A percentile compares a stretch with the other conserved stretches of the same genome.
Conservation (phyloP, 805 yeast genomes). For the Metschnikowia shivogae region DNA sequence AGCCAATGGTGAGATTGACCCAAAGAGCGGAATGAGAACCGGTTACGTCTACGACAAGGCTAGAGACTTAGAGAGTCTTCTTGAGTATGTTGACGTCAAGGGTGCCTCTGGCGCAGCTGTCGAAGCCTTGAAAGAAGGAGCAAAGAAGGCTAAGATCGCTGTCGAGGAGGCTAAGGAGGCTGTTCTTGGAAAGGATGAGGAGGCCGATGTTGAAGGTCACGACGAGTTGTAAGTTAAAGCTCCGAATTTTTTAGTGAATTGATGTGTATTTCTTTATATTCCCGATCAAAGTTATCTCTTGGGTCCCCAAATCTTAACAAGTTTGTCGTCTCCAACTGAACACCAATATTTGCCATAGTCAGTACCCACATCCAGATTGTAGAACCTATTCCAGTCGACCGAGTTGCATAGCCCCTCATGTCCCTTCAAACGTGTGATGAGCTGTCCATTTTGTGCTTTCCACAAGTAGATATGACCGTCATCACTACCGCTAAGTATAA, state of each 20-base stretch:
- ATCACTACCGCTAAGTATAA: conserved; percentile 78
- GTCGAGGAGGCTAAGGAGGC: conserved; percentile 26
- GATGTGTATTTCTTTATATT: background rate
- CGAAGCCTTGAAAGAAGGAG: conserved; percentile 18
- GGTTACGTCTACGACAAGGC: conserved; percentile 63
- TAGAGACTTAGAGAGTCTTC: conserved; percentile 70
- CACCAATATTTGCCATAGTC: conserved; percentile 59
- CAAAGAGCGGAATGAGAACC: conserved; percentile 39
- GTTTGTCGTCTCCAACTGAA: conserved; percentile 79
- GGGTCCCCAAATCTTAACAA: conserved; percentile 64
- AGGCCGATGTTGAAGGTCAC: conserved; percentile 22
- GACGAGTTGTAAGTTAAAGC: conserved; percentile 33
- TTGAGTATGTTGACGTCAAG: conserved; percentile 64
- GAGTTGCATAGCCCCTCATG: conserved; percentile 69
- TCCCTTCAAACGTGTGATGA: conserved; percentile 57
- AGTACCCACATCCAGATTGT: conserved; percentile 16
- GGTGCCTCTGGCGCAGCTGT: conserved; percentile 60
- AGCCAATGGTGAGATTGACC: conserved; percentile 52
- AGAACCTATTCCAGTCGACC: conserved; percentile 62
- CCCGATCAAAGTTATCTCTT: background rate
- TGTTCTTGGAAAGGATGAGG: conserved; percentile 9
- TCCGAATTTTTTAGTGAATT: background rate
- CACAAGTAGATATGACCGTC: conserved; percentile 76
- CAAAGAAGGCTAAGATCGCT: conserved; percentile 17
- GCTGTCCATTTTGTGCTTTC: conserved; percentile 68